Conservation (phyloP, 2,329 filamentous ascomycete genomes). For the Fusarium brachygibbosum region DNA sequence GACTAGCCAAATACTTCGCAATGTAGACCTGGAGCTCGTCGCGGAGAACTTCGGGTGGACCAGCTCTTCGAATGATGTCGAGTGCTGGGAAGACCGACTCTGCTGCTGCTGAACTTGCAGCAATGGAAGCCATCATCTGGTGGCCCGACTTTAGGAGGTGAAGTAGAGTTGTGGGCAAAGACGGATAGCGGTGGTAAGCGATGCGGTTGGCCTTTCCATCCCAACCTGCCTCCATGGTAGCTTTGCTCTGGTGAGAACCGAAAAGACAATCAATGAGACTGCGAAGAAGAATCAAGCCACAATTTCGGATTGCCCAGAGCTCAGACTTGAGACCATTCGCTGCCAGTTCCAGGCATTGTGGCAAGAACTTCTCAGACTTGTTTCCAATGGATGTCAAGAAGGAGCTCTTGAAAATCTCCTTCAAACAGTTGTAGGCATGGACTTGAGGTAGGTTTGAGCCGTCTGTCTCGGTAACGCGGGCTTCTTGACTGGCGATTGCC, state of each 20-base stretch:
- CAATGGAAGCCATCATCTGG: conserved; percentile 57
- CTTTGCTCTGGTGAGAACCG: conserved; percentile 80
- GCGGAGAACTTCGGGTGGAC: conserved; percentile 70
- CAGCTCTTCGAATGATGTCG: conserved; percentile 82
- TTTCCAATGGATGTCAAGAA: conserved; percentile 79
- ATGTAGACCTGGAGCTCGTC: conserved; percentile 71
- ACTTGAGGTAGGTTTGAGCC: conserved; percentile 85
- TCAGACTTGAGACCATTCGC: conserved; percentile 82
- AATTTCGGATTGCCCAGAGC: conserved; percentile 95
- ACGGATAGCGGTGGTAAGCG: conserved; percentile 77
- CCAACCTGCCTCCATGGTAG: conserved; percentile 71
- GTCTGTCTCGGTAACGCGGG: conserved; percentile 68
- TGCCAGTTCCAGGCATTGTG: conserved; percentile 81
- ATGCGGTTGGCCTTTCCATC: conserved; percentile 74
- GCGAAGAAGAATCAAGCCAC: conserved; percentile 88
- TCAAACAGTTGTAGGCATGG: conserved; percentile 93
- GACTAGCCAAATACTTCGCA: conserved; percentile 73
- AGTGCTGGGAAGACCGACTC: conserved; percentile 86
- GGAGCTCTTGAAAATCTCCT: conserved; percentile 90
- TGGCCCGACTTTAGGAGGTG: conserved; percentile 70
- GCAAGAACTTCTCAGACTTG: conserved; percentile 79
- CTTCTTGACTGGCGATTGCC: conserved; percentile 68
- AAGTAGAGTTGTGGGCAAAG: conserved; percentile 73
- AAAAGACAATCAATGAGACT: conserved; percentile 85
- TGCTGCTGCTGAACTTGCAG: conserved; percentile 58